These are phyloP conservation scores for Diatrype stigma DNA, from an alignment of 2,329 filamentous ascomycete species.

Conservation along the genomic window DNA sequence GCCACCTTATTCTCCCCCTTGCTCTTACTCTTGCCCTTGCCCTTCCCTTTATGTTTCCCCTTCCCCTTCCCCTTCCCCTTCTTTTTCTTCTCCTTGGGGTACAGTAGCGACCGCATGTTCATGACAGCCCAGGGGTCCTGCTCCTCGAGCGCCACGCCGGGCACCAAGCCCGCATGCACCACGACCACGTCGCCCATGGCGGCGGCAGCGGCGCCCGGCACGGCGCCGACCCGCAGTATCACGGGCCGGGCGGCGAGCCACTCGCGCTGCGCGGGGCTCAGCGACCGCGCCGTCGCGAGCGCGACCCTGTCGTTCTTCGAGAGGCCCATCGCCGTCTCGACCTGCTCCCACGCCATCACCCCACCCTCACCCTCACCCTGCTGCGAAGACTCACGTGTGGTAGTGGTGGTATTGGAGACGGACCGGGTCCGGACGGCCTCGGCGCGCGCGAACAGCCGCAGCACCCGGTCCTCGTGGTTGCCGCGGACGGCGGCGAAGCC, in stretches of 20 bases:
- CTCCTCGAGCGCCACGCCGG: slow-evolving; percentile 62
- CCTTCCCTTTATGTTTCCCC: too few relatives aligned
- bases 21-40: not conserved
- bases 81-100: slow-evolving; percentile 34
- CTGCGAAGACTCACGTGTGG: too few relatives aligned
- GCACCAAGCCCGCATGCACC: slow-evolving; percentile 83
- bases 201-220: slow-evolving; percentile 43
- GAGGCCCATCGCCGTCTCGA: slow-evolving; percentile 15
- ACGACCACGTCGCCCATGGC: slow-evolving; percentile 59
- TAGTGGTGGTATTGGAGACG: too few relatives aligned
- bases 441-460: slow-evolving; percentile 32
- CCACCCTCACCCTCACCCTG: too few relatives aligned
- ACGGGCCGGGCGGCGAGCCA: slow-evolving; percentile 72
- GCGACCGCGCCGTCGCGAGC: slow-evolving; percentile 52
- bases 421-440: slow-evolving; percentile 40
- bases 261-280: slow-evolving; percentile 54
- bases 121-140: slow-evolving; percentile 80
- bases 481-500: slow-evolving; percentile 80
- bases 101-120: slow-evolving; percentile 82
- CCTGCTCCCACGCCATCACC: slow-evolving; percentile 6
- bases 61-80: slow-evolving; percentile 2
- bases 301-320: slow-evolving; percentile 35
- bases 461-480: slow-evolving; percentile 85
- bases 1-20: too few relatives aligned
- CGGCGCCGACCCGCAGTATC: slow-evolving; percentile 67